These are phyloP conservation scores for Rhodotorula sphaerocarpa DNA, from an alignment of 768 basidiomycete genomes.

Conservation along the genomic window DNA sequence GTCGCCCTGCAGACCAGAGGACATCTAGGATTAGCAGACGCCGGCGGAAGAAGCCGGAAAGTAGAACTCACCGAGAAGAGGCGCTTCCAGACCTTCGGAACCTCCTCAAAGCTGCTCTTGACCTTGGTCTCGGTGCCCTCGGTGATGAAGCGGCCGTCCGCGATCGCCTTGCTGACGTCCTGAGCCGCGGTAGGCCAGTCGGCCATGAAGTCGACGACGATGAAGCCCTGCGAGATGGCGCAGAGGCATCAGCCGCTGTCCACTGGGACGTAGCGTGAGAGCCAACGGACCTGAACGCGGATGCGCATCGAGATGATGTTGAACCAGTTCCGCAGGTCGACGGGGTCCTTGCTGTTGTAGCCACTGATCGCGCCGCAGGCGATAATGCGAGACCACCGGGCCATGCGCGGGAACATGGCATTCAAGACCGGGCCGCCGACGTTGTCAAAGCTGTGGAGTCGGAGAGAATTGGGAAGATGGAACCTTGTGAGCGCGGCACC, in stretches of 20 bases:
- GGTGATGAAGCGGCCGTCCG: slow-evolving; percentile 11
- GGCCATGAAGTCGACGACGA: not conserved
- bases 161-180: slow-evolving; percentile 8
- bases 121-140: slow-evolving; percentile 17
- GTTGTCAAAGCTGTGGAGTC: not conserved
- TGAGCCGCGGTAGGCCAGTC: slow-evolving; percentile 1
- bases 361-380: slow-evolving; percentile 32
- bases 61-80: slow-evolving; percentile 9
- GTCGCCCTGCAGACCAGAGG: not conserved
- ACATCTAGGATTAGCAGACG: no score
- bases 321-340: slow-evolving; percentile 31
- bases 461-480: not conserved
- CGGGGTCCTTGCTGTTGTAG: slow-evolving; percentile 21
- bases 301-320: slow-evolving; percentile 38
- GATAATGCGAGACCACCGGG: slow-evolving; percentile 34
- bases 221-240: not conserved
- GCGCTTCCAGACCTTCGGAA: slow-evolving; percentile 13
- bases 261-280: no score
- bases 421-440: slow-evolving; percentile 39
- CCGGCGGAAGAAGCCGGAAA: not conserved
- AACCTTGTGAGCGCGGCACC: not conserved
- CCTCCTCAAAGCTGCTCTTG: slow-evolving; percentile 8
- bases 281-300: slow-evolving; percentile 15
- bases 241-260: no score
- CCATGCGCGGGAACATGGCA: slow-evolving; percentile 31